Evolutionary conservation across 768 basidiomycete genomes (phyloP), one percentile per base, ranked within the genome.

Genomic region (Termitomyces sp.): DNA sequence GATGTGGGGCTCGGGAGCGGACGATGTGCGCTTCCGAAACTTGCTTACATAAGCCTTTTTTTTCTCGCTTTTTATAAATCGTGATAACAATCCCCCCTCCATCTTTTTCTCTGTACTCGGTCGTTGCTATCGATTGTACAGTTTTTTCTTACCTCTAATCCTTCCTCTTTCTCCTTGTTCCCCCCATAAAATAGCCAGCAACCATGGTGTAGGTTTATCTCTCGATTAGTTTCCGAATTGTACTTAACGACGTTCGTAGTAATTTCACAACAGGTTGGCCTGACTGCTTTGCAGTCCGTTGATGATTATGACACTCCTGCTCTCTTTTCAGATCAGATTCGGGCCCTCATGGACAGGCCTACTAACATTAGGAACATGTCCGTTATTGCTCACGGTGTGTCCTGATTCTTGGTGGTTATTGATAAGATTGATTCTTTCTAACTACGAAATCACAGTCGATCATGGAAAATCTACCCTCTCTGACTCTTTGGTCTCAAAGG

Each of bases 381-480:
- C 81, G 89, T 91, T 67, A 91, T 91, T 68, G 91, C 91, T 63
- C 89, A 93, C 73, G 89, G 91, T 89, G 54, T 63, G 83, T 48
- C 23, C 10, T 30, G 51, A 54, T 46, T 25, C 52, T 46, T 35
- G 5, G 32, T 14, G 16, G 25, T 30, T 19, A n/a, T n/a, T 2
- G 55, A 42, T 60, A 40, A 52, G 49, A 47, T 45, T 48, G n/a
- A n/a, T 56, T 28, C 39, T 39, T 40, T 11, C 25, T 56, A 19
- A 58, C 23, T 41, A 28, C 5, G 14, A 11, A 17, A 34, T 34
- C 47, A 28, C 40, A 94, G 96, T 98, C 84, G 96, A 98, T 75
- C 96, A 99, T 79, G 96, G 96, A 79, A 99, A 99, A 78, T 98
- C 96, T 58, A 98, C 96, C 65, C 88, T 98, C 63, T 96, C 95